phyloP scores from a whole-genome alignment of 2,329 filamentous ascomycete genomes.

The Alternaria gansuensis region DNA sequence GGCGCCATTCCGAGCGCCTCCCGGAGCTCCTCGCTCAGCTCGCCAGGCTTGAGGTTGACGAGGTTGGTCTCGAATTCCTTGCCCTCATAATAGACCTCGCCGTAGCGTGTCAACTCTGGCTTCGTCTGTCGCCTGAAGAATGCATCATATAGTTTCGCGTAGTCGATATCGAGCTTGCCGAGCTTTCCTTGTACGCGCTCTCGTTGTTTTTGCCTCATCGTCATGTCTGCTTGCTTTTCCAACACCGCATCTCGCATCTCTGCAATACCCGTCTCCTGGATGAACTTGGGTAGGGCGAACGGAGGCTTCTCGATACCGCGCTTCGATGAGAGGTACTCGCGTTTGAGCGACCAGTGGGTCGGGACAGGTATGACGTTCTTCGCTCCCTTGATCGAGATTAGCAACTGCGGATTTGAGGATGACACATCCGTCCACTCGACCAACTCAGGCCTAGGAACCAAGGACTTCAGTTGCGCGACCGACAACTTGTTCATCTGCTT shows the following conservation, averaged over 20 bases:
- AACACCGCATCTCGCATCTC: conserved; percentile 98
- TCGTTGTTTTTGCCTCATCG: conserved; percentile 92
- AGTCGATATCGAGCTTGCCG: conserved; percentile 97
- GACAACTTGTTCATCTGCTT: conserved; percentile 93
- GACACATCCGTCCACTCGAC: conserved; percentile 98
- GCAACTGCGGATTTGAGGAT: conserved; percentile 83
- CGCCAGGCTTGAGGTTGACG: conserved; percentile 86
- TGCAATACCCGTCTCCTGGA: conserved; percentile 94
- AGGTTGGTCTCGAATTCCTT: conserved; percentile 98
- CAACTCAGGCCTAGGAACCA: conserved; percentile 89
- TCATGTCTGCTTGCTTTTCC: conserved; percentile 93
- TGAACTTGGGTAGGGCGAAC: conserved; percentile 93
- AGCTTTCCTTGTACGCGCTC: conserved; percentile 95
- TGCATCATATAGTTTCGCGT: conserved; percentile 96
- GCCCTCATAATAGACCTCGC: conserved; percentile 99
- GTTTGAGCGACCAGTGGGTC: conserved; percentile 91
- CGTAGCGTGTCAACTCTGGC: conserved; percentile 89
- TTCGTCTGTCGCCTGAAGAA: conserved; percentile 99
- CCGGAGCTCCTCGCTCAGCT: conserved; percentile 86
- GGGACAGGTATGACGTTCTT: conserved; percentile 96
- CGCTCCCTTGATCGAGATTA: conserved; percentile 94
- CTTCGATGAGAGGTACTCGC: conserved; percentile 97
- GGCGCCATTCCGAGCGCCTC: conserved; percentile 94
- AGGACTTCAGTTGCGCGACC: conserved; percentile 91
- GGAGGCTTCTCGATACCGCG: conserved; percentile 94